phyloP scores from a whole-genome alignment of 2,329 filamentous ascomycete species.

The Talaromyces verruculosus region DNA sequence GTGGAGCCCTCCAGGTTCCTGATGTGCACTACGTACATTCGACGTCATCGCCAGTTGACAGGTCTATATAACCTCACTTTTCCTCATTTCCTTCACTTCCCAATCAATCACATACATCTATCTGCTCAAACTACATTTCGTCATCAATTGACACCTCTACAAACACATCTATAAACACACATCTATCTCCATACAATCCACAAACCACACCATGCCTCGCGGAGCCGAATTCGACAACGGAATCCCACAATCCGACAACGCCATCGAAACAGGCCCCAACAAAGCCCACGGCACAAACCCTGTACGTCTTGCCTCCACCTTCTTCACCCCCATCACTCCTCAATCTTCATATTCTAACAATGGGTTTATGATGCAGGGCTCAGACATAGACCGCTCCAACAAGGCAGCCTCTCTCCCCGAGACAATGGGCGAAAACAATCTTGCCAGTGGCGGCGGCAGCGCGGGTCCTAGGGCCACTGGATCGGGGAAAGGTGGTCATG shows the following conservation, averaged over 20 bases:
- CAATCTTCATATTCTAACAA: background rate
- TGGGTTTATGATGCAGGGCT: background rate
- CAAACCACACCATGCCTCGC: constrained; percentile 39
- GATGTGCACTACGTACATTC: constrained; percentile 14
- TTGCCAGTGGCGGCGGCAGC: constrained; percentile 29
- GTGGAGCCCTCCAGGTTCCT: constrained; percentile 6
- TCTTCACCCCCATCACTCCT: background rate
- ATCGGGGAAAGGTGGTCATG: constrained; percentile 39
- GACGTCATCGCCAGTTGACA: constrained; percentile 17
- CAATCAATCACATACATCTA: background rate
- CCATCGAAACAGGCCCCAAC: constrained; percentile 33
- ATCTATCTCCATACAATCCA: background rate
- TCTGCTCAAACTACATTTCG: background rate
- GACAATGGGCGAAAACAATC: constrained; percentile 29
- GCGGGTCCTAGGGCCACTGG: constrained; percentile 28
- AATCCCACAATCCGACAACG: constrained; percentile 41
- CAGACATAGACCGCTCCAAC: constrained; percentile 33
- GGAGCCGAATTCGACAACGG: constrained; percentile 43
- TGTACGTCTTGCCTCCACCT: background rate
- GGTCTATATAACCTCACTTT: constrained; percentile 4
- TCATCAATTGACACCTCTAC: background rate
- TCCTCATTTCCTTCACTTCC: too few species aligned
- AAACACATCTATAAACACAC: background rate
- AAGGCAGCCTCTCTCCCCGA: constrained; percentile 40
- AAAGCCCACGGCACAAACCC: constrained; percentile 38